Base-by-base conservation (phyloP, 441 rosid genomes). In the Lepidium campestre region DNA sequence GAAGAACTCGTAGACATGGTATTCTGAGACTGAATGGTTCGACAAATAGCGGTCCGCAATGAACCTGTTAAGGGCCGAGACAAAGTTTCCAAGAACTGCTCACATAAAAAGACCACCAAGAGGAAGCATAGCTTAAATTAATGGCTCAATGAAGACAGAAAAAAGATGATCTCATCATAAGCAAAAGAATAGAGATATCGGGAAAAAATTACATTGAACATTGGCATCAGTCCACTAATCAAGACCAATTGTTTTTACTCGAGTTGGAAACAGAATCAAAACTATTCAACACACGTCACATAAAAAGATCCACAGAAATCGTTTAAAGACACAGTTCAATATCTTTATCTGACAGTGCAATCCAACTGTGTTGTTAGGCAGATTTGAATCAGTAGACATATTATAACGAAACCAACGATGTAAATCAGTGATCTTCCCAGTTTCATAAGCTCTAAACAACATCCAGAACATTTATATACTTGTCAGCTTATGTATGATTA, bases 1-100 rank as follows among this genome's bases (percentile, higher is more conserved):
- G 84, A 85, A 94, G 80, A 91, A 94, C 78, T 94, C 99, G 27
- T 94, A 94, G 42, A 91, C 99, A 58, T 94, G 83, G 72, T 94
- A 94, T 72, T 94, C 99, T 1, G 98, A 85, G 29, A 94, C 92
- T 0, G 94, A 84, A 78, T 84, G 96, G 72, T 78, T 83, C 7
- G 50, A 72, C 23, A 88, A 81, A 75, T 89, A 94, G 40, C 88
- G 97, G 72, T 91, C 99, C 1, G 92, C 92, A 63, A 94, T 86
- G 73, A 89, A 94, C 78, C 79, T 84, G 77, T 94, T 94, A 75
- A 94, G 85, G 62, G 98, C 97, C 39, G 97, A 89, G 48, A 94
- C 86, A 57, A 94, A 94, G 83, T 85, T 91, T 60, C 99, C 99
- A 44, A 94, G 78, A 62, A 94, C 99, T 94, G 92, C 75, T 22